A percentile compares a stretch with the other conserved stretches of the same genome.
Evolutionary conservation across 139 green algal species (phyloP).

Genomic region (Haematococcus sp.): DNA sequence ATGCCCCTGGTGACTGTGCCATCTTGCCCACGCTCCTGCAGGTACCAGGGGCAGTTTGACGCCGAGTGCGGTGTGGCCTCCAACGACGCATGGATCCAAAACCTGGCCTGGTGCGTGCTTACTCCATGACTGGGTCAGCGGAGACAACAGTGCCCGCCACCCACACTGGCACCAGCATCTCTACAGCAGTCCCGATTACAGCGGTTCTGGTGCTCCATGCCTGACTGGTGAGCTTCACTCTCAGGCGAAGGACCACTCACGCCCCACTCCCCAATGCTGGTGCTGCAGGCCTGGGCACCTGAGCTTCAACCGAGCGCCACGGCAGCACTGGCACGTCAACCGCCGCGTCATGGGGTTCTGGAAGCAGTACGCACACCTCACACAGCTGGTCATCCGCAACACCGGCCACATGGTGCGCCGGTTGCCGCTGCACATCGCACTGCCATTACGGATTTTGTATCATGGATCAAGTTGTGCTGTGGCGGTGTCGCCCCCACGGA

Average conservation of each 20-base stretch:
- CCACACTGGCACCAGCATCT: background rate
- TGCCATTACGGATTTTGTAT: no score
- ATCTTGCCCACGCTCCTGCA: constrained; percentile 1
- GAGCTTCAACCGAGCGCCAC: constrained; percentile 11
- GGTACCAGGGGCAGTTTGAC: constrained; percentile 49
- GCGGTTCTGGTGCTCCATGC: no score
- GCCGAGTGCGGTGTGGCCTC: constrained; percentile 52
- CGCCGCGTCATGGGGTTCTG: constrained; percentile 23
- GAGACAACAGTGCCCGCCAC: background rate
- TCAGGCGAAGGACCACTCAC: background rate
- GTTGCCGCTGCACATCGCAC: no score
- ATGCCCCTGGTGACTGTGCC: background rate
- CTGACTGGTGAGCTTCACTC: background rate
- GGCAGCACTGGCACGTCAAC: constrained; percentile 20
- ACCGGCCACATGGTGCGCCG: constrained; percentile 42
- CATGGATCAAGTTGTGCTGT: no score
- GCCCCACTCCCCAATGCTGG: background rate
- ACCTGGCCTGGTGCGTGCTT: constrained; percentile 41
- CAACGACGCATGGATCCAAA: constrained; percentile 55
- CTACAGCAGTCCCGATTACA: background rate
- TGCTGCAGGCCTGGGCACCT: constrained; percentile 16
- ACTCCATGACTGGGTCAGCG: background rate
- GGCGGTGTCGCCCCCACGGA: no score
- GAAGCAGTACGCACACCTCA: constrained; percentile 25
- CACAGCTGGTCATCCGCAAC: constrained; percentile 46